Conservation (phyloP, 1,139 yeast genomes). For the Entelexis paramagnoliae region DNA sequence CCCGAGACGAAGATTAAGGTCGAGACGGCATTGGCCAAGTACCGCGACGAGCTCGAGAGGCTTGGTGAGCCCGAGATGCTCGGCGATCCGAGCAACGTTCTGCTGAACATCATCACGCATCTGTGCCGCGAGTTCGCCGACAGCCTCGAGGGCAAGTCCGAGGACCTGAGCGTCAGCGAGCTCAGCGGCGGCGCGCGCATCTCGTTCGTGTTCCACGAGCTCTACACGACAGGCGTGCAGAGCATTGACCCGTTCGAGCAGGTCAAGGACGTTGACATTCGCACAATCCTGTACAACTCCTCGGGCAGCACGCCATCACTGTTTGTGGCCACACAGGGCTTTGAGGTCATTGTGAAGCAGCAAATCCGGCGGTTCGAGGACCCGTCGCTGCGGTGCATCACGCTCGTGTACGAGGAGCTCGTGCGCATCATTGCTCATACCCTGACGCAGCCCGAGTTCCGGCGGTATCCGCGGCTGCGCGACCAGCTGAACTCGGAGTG, state of each 20-base stretch:
- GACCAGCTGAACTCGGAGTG: constrained; percentile 76
- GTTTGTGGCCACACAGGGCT: constrained; percentile 95
- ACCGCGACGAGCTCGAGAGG: constrained; percentile 81
- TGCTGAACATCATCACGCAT: constrained; percentile 82
- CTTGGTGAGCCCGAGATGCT: constrained; percentile 44
- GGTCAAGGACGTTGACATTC: constrained; percentile 89
- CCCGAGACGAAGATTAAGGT: constrained; percentile 95
- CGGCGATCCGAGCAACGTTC: constrained; percentile 62
- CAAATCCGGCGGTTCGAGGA: constrained; percentile 93
- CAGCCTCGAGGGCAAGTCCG: constrained; percentile 86
- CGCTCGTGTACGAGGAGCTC: constrained; percentile 85
- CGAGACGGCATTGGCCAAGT: constrained; percentile 88
- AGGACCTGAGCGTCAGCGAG: constrained; percentile 79
- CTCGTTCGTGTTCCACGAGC: constrained; percentile 93
- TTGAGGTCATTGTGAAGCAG: constrained; percentile 90
- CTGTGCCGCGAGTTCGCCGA: constrained; percentile 88
- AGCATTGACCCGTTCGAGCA: constrained; percentile 96
- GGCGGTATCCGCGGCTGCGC: constrained; percentile 82
- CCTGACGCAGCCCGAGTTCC: constrained; percentile 65
- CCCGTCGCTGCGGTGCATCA: constrained; percentile 80
- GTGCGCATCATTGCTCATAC: constrained; percentile 84
- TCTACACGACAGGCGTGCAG: constrained; percentile 82
- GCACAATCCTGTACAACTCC: constrained; percentile 91
- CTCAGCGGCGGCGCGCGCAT: constrained; percentile 97
- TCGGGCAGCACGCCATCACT: constrained; percentile 97